Evolutionary conservation across 2,329 filamentous ascomycete genomes (phyloP).

Genomic region (Herpomyces periplanetae): DNA sequence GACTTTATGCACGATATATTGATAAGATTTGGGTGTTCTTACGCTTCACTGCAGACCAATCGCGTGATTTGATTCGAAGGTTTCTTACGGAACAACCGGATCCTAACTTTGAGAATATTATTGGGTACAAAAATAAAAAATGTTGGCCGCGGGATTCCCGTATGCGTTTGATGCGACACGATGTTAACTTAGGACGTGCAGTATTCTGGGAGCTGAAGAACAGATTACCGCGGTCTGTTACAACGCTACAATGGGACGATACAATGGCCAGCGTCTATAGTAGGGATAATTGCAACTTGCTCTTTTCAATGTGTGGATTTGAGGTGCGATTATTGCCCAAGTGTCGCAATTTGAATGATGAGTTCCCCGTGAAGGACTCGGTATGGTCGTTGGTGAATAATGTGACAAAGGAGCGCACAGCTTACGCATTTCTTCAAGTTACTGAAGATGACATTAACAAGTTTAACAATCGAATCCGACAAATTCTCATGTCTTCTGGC

Average conservation of each 20-base stretch:
- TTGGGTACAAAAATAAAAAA: conserved; percentile 96
- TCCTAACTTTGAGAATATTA: conserved; percentile 95
- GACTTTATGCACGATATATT: conserved; percentile 87
- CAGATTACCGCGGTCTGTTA: conserved; percentile 60
- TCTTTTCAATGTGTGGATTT: conserved; percentile 94
- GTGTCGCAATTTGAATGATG: conserved; percentile 69
- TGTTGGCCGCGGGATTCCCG: conserved; percentile 93
- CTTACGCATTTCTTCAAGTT: conserved; percentile 84
- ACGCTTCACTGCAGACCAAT: conserved; percentile 69
- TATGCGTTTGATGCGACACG: conserved; percentile 93
- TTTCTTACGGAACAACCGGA: conserved; percentile 95
- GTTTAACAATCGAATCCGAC: conserved; percentile 93
- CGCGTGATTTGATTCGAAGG: conserved; percentile 70
- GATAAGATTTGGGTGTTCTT: conserved; percentile 97
- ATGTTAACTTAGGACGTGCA: conserved; percentile 81
- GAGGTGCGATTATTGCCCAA: conserved; percentile 88
- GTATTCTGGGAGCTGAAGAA: conserved; percentile 99
- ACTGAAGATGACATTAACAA: conserved; percentile 93
- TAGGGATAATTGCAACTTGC: conserved; percentile 72
- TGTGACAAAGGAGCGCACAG: conserved; percentile 77
- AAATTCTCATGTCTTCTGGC: conserved; percentile 97
- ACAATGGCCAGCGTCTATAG: conserved; percentile 96
- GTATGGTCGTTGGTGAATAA: conserved; percentile 95
- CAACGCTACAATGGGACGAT: conserved; percentile 95
- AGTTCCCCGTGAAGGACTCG: conserved; percentile 87